Evolutionary conservation across 768 basidiomycete genomes (phyloP).

Genomic region (Clathrus columnatus): DNA sequence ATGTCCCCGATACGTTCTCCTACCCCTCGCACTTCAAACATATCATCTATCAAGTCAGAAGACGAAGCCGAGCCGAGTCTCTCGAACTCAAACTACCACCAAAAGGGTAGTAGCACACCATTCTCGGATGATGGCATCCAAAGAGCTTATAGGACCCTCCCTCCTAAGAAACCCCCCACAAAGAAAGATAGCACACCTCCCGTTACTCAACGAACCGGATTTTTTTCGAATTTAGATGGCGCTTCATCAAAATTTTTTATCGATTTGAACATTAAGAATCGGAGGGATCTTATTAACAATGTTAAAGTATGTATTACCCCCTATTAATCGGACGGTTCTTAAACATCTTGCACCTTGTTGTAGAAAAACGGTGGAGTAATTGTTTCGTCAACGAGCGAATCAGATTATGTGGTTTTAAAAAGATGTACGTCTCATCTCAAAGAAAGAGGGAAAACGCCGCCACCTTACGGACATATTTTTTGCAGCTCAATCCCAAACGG

Average conservation of each 20-base stretch:
- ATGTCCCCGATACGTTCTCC: neutral
- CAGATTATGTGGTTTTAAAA: slow-evolving; percentile 55
- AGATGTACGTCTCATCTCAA: neutral
- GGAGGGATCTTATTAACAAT: slow-evolving; percentile 37
- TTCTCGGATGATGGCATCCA: neutral
- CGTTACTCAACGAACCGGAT: slow-evolving; percentile 12
- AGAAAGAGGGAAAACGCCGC: too few species aligned
- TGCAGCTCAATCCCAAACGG: neutral
- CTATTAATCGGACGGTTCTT: neutral
- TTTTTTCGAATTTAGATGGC: slow-evolving; percentile 40
- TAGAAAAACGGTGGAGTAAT: slow-evolving; percentile 65
- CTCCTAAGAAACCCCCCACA: neutral
- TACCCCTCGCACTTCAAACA: too few species aligned
- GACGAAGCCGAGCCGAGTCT: neutral
- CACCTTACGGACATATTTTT: neutral
- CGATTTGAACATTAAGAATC: slow-evolving; percentile 54
- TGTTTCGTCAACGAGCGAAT: slow-evolving; percentile 39
- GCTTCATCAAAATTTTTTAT: slow-evolving; percentile 49
- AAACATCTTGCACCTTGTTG: neutral
- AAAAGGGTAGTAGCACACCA: neutral
- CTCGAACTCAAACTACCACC: neutral
- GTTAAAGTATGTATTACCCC: slow-evolving; percentile 46
- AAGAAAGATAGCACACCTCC: neutral
- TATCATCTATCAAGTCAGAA: neutral
- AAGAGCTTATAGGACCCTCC: too few species aligned